Evolutionary conservation across 768 basidiomycete species (phyloP), one percentile per base, ranked within the genome.

Genomic region (Kwoniella botswanensis): DNA sequence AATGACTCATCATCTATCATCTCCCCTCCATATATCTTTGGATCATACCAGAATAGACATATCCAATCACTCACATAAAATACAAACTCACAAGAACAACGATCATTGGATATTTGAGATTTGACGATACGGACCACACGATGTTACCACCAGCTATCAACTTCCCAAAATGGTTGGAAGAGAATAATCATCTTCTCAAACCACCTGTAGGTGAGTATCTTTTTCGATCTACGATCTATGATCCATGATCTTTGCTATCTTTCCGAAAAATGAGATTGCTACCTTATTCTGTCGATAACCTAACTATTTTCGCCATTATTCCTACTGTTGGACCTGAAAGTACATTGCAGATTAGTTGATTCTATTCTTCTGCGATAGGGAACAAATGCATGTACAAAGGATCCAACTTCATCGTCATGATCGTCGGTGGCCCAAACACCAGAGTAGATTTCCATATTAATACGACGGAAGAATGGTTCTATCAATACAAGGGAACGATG

Each of bases 381-480:
- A 84, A 84, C 73, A 81, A 81, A 71, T 81, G 78, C 72, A 76
- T 85, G 53, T 85, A 84, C 82, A 87, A 88, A 63, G 93, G 93
- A 46, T 86, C 87, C 29, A 94, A 98, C 82, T 96, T 91, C 78
- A 88, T 92, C 54, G 90, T 96, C n/a, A 98, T 99, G 96, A 93
- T 88, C 6, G 90, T 98, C 24, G 95, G 97, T 10, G 97, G 96
- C 0, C 96, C 96, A 0, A 99, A 99, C 81, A 90, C 93, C 81
- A 86, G 96, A 50, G 92, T 92, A 64, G 95, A 97, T 84, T 98
- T 94, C 79, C 96, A 98, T 83, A 85, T 97, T 54, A 98, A 98
- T 82, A 90, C 97, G 84, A 98, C 95, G 0, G 94, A 97, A 91
- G 96, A 98, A 84, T 98, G 94, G 95, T 98, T 98, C 84, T 98